phyloP scores from a whole-genome alignment of 768 basidiomycete genomes.

The Agaricus bisporus region DNA sequence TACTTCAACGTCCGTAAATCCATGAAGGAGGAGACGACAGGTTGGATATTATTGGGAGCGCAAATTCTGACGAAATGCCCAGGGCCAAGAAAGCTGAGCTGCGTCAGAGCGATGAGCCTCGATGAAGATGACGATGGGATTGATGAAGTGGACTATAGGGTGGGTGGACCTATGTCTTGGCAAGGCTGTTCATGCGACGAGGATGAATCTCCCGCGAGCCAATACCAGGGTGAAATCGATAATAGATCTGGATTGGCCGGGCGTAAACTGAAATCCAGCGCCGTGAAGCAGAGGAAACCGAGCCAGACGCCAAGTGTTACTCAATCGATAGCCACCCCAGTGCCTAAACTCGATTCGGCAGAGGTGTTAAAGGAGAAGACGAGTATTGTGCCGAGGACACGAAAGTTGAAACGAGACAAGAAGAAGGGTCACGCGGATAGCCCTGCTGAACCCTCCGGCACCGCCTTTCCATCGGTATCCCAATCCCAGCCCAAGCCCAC shows the following conservation, averaged over 20 bases:
- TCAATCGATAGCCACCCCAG: neutral
- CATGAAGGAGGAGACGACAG: neutral
- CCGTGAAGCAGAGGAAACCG: no score
- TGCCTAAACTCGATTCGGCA: neutral
- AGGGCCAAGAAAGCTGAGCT: neutral
- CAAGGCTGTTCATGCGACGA: neutral
- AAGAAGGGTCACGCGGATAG: neutral
- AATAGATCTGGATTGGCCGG: neutral
- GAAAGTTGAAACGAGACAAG: neutral
- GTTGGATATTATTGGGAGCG: neutral
- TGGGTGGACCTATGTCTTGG: neutral
- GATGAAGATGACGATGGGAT: neutral
- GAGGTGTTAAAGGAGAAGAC: neutral
- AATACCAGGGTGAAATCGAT: neutral
- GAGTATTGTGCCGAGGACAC: neutral
- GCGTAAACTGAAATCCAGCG: no score
- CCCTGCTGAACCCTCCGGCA: neutral
- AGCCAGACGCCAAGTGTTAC: no score
- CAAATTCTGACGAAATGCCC: neutral
- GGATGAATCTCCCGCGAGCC: neutral
- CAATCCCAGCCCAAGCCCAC: neutral
- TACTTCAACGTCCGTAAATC: constrained; percentile 2
- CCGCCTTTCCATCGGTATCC: neutral
- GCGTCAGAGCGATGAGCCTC: neutral
- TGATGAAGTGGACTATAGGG: neutral